phyloP scores from a whole-genome alignment of 768 basidiomycete genomes.

The Serendipita sp. region DNA sequence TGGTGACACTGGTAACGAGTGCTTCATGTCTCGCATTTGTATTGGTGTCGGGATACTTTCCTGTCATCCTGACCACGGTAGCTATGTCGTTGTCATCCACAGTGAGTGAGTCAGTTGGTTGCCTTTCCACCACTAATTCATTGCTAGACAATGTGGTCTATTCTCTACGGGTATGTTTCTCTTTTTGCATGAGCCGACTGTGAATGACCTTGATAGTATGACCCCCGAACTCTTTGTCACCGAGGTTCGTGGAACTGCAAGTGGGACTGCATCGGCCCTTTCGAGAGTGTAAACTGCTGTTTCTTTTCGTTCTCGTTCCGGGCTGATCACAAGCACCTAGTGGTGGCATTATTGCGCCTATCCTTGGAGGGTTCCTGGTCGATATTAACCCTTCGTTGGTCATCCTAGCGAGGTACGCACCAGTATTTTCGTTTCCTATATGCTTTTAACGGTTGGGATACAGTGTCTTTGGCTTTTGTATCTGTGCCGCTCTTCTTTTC shows the following conservation, averaged over 20 bases:
- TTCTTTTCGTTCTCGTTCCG: constrained; percentile 5
- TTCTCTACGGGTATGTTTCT: constrained; percentile 49
- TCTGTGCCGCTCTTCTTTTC: not conserved
- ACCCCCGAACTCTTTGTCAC: constrained; percentile 80
- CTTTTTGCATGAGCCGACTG: constrained; percentile 6
- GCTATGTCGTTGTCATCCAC: constrained; percentile 67
- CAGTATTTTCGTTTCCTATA: not conserved
- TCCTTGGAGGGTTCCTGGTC: constrained; percentile 59
- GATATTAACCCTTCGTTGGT: constrained; percentile 52
- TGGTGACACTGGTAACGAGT: constrained; percentile 61
- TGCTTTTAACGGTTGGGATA: not conserved
- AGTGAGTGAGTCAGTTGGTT: constrained; percentile 24
- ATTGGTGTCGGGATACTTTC: constrained; percentile 36
- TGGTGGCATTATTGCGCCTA: constrained; percentile 78
- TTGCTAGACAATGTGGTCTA: constrained; percentile 63
- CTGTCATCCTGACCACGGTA: constrained; percentile 52
- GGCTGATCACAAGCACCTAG: constrained; percentile 23
- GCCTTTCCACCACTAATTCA: not conserved
- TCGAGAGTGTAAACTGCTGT: constrained; percentile 46
- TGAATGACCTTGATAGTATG: constrained; percentile 30
- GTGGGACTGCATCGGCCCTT: constrained; percentile 71
- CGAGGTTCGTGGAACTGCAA: constrained; percentile 76
- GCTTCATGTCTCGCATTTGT: constrained; percentile 59
- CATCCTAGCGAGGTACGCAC: constrained; percentile 48
- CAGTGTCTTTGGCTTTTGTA: not conserved